Conservation (phyloP, 2,329 filamentous ascomycete species). For the Chaetomiaceae sp. region DNA sequence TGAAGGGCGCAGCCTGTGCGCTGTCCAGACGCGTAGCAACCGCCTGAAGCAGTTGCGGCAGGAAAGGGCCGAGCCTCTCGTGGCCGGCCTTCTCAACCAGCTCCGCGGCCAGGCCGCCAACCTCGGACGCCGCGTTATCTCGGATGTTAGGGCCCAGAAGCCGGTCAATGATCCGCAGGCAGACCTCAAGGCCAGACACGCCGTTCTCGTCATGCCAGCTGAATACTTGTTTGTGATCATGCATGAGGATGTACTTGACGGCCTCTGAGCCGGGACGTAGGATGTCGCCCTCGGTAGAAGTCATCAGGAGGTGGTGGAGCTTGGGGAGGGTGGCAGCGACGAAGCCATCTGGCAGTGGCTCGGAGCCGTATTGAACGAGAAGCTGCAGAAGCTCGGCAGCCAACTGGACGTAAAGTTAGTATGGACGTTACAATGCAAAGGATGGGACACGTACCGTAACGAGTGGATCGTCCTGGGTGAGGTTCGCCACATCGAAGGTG, state of each 20-base stretch:
- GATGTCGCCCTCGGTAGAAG: constrained; percentile 79
- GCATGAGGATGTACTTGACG: constrained; percentile 81
- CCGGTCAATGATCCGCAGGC: constrained; percentile 85
- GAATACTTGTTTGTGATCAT: constrained; percentile 86
- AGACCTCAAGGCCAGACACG: constrained; percentile 79
- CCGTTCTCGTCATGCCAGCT: constrained; percentile 75
- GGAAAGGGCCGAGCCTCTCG: constrained; percentile 81
- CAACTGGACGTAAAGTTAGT: constrained; percentile 33
- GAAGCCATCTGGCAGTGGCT: constrained; percentile 81
- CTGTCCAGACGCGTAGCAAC: constrained; percentile 79
- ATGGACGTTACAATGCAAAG: not conserved
- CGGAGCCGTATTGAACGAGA: constrained; percentile 73
- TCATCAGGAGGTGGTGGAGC: constrained; percentile 73
- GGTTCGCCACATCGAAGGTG: constrained; percentile 79
- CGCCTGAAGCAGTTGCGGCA: constrained; percentile 80
- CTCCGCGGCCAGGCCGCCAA: constrained; percentile 88
- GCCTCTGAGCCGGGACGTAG: constrained; percentile 80
- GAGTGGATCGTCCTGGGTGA: constrained; percentile 79
- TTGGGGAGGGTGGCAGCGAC: constrained; percentile 82
- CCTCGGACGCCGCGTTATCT: constrained; percentile 91
- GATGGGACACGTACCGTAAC: constrained; percentile 57
- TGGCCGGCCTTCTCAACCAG: constrained; percentile 92
- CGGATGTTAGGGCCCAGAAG: constrained; percentile 78
- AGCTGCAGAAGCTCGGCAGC: constrained; percentile 79
- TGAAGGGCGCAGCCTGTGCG: constrained; percentile 80